Evolutionary conservation across 1,139 yeast species (phyloP).

Genomic region (Kodamaea derodonti): DNA sequence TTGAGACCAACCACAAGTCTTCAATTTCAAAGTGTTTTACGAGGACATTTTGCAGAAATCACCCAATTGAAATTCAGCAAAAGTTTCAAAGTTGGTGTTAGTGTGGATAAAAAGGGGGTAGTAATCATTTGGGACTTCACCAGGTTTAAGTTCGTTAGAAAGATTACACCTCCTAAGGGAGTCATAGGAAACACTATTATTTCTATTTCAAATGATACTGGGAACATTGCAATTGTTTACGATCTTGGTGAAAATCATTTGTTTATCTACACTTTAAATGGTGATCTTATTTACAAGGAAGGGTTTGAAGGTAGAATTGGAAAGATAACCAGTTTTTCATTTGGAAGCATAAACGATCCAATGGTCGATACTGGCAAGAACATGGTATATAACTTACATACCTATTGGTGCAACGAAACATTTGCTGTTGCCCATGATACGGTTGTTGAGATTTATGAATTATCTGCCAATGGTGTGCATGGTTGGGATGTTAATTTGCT

Average conservation of each 20-base stretch:
- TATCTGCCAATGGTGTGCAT: conserved; percentile 14
- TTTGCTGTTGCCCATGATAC: conserved; percentile 24
- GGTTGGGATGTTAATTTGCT: conserved; percentile 24
- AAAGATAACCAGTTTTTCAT: conserved; percentile 22
- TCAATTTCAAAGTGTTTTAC: conserved; percentile 42
- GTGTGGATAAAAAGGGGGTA: conserved; percentile 48
- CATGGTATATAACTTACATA: conserved; percentile 25
- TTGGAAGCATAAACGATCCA: conserved; percentile 32
- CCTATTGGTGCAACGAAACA: conserved; percentile 38
- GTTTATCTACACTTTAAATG: conserved; percentile 51
- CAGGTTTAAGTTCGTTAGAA: conserved; percentile 45
- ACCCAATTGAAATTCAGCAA: conserved; percentile 40
- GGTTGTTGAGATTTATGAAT: conserved; percentile 23
- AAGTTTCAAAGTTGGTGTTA: conserved; percentile 50
- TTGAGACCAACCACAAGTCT: conserved; percentile 25
- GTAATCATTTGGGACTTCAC: conserved; percentile 60
- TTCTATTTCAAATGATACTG: conserved; percentile 54
- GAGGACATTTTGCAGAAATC: conserved; percentile 52
- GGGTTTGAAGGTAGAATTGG: conserved; percentile 11
- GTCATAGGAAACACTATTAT: conserved; percentile 20
- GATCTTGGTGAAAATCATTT: conserved; percentile 19
- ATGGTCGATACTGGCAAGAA: conserved; percentile 24
- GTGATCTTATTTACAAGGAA: conserved; percentile 32
- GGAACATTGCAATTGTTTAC: conserved; percentile 43
- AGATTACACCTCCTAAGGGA: conserved; percentile 22